Conservation (phyloP, 2,329 filamentous ascomycete species). For the Paradendryphiella salina region DNA sequence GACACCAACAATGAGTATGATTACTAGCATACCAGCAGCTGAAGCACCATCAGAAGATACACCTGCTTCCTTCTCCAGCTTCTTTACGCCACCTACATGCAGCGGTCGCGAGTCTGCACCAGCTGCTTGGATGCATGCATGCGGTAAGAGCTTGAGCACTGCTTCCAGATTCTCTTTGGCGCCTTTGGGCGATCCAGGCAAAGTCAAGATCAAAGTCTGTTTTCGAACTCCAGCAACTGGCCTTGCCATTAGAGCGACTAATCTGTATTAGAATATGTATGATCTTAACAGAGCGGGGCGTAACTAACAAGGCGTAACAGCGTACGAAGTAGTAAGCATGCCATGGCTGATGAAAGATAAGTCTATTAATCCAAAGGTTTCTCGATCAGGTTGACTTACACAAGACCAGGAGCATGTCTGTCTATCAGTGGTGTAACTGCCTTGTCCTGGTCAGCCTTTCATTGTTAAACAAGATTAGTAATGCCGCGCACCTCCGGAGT, state of each 20-base stretch:
- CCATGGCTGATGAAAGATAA: conserved; percentile 63
- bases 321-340: conserved; percentile 83
- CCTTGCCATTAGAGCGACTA: conserved; percentile 95
- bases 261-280: conserved; percentile 25
- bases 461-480: neutral
- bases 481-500: conserved; percentile 76
- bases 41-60: conserved; percentile 25
- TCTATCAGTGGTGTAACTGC: conserved; percentile 79
- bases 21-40: conserved; percentile 19
- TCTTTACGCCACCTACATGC: conserved; percentile 79
- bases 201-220: conserved; percentile 78
- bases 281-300: neutral
- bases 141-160: conserved; percentile 84
- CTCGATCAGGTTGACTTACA: conserved; percentile 54
- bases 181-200: conserved; percentile 93
- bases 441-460: conserved; percentile 49
- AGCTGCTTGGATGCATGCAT: conserved; percentile 88
- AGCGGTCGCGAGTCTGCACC: conserved; percentile 79
- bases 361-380: neutral
- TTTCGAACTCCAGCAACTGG: conserved; percentile 88
- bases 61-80: conserved; percentile 81
- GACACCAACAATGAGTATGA: neutral
- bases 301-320: conserved; percentile 83
- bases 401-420: conserved; percentile 82
- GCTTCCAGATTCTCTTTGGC: conserved; percentile 91